Evolutionary conservation across 352 stramenopile species (phyloP).

Genomic region (Phytophthora syringae): DNA sequence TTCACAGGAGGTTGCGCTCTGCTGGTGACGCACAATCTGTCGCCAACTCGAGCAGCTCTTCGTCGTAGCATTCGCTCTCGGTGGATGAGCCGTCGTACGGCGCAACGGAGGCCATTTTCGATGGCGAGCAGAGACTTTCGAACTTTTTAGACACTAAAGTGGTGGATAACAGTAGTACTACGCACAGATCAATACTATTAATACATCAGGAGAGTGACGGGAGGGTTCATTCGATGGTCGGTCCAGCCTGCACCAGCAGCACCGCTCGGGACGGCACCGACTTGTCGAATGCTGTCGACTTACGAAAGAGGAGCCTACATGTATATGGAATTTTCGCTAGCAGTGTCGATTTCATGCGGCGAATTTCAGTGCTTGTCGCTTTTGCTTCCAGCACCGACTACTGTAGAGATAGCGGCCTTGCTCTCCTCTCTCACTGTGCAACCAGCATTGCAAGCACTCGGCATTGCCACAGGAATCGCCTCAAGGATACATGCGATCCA

Average conservation of each 20-base stretch:
- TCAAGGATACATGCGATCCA: conserved; percentile 32
- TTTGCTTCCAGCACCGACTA: background rate
- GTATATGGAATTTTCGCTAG: conserved; percentile 1
- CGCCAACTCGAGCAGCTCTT: conserved; percentile 8
- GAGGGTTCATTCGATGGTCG: conserved; percentile 16
- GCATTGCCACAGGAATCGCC: conserved; percentile 19
- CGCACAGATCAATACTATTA: too few species aligned
- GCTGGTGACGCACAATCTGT: background rate
- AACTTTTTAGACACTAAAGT: background rate
- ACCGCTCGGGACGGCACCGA: conserved; percentile 1
- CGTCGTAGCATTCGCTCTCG: conserved; percentile 38
- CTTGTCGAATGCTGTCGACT: background rate
- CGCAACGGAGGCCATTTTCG: conserved; percentile 3
- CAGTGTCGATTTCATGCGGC: background rate
- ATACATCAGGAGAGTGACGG: too few species aligned
- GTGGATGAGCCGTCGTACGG: conserved; percentile 33
- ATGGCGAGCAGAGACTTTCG: conserved; percentile 3
- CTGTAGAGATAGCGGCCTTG: too few species aligned
- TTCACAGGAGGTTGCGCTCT: background rate
- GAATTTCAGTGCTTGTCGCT: background rate
- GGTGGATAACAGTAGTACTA: too few species aligned
- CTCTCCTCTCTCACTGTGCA: background rate
- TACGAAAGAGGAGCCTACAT: background rate
- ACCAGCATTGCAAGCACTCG: background rate
- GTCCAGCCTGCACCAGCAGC: conserved; percentile 6